Base-by-base conservation (phyloP, 164 flowering plant genomes). In the Vitis riparia region DNA sequence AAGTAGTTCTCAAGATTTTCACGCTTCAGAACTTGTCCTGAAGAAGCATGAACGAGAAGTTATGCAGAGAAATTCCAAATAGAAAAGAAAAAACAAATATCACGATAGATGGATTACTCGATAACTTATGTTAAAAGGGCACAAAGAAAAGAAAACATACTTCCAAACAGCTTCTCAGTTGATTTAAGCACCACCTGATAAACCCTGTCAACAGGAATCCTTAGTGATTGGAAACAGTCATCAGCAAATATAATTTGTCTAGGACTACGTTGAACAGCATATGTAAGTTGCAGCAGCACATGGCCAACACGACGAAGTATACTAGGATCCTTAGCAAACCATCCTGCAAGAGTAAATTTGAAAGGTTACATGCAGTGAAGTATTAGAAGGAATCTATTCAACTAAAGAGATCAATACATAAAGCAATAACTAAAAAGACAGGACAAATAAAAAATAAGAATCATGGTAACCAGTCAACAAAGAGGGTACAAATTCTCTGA, bases 251-350 rank as follows among this genome's bases (percentile, higher is more conserved):
- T 65, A 66, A 94, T 67, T 75, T 83, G 88, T 70, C 91, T 77
- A 14, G 97, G 98, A 61, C 48, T 81, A 47, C 97, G 95, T 72
- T 84, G 85, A 75, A 65, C 81, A 19, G 86, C 86, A 79, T 79
- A 88, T 15, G 97, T 91, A 73, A 88, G 86, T 77, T 86, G 92
- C 79, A 94, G 79, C 29, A 94, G 75, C 71, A 91, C 84, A 76
- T 89, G 97, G 55, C 94, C 94, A 56, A 90, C 97, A 67, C 89
- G 98, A 55, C 86, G 91, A 44, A 94, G 77, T 66, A 91, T 70
- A 67, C 66, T 83, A 61, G 93, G 88, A 85, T 94, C 99, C 79
- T 69, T 92, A 10, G 98, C 94, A 85, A 89, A 91, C 92, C 88
- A 91, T 70, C 99, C 99, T 94, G 85, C 59, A 68, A 70, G 51